Percentiles rank a stretch among this genome's conserved stretches.
Evolutionary conservation across 192 early-diverging fungal genomes (phyloP).

Genomic region (Tieghemiomyces parasiticus): DNA sequence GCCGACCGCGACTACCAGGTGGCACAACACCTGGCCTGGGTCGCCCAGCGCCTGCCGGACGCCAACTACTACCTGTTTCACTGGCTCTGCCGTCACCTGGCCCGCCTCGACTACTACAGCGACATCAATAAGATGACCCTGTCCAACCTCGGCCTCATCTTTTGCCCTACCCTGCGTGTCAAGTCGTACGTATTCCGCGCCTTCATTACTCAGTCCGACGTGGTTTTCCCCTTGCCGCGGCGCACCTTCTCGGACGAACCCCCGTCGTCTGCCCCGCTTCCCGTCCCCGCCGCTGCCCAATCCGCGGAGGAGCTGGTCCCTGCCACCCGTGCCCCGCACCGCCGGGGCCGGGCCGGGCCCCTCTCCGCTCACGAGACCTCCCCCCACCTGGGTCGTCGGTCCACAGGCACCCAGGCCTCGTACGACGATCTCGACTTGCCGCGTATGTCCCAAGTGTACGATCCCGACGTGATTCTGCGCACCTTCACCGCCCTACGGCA

Average conservation of each 20-base stretch:
- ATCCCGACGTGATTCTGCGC: constrained; percentile 8
- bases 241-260: not conserved
- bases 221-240: constrained; percentile 6
- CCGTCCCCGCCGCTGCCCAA: not conserved
- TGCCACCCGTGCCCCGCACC: not conserved
- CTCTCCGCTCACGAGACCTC: constrained; percentile 4
- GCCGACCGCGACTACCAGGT: constrained; percentile 5
- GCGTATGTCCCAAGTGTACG: constrained; percentile 6
- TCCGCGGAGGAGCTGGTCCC: not conserved
- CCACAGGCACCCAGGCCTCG: not conserved
- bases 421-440: constrained; percentile 10
- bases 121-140: constrained; percentile 41
- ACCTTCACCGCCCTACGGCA: not conserved
- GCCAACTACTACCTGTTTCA: constrained; percentile 33
- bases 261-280: not conserved
- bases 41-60: constrained; percentile 29
- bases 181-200: constrained; percentile 34
- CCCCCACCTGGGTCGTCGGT: too few species aligned
- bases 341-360: not conserved
- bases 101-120: constrained; percentile 26
- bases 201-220: constrained; percentile 20
- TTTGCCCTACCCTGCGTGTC: constrained; percentile 40
- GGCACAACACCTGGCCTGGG: constrained; percentile 16
- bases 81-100: constrained; percentile 33
- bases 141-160: constrained; percentile 41